These are phyloP conservation scores for Penicillium crystallinum DNA, from an alignment of 495 filamentous ascomycete genomes.

Conservation along the genomic window DNA sequence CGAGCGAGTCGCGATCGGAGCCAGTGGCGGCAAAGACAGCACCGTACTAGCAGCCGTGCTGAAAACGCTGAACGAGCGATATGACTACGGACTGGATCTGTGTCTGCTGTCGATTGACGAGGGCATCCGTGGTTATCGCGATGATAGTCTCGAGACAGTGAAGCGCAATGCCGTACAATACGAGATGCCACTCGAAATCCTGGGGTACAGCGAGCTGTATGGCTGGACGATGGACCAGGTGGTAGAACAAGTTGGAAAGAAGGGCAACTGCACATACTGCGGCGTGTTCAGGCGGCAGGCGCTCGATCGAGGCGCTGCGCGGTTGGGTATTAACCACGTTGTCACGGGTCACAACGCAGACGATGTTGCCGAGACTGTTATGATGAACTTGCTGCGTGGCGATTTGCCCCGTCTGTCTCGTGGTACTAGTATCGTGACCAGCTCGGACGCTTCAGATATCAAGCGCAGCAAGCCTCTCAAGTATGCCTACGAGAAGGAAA, in stretches of 20 bases:
- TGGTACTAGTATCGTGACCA: constrained; percentile 90
- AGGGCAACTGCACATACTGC: constrained; percentile 98
- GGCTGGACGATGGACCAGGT: constrained; percentile 99
- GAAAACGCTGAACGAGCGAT: constrained; percentile 87
- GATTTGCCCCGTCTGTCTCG: constrained; percentile 83
- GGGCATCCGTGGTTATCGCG: constrained; percentile 92
- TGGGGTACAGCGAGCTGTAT: constrained; percentile 91
- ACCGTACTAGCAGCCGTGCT: constrained; percentile 92
- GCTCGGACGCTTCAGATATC: constrained; percentile 65
- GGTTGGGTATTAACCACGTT: constrained; percentile 84
- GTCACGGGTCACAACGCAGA: constrained; percentile 98
- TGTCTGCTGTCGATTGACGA: constrained; percentile 91
- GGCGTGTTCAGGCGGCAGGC: constrained; percentile 95
- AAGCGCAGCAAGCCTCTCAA: constrained; percentile 94
- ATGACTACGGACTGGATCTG: constrained; percentile 81
- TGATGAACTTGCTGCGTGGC: constrained; percentile 94
- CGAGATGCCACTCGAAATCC: constrained; percentile 80
- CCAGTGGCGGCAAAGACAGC: constrained; percentile 95
- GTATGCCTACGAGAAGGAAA: constrained; percentile 98
- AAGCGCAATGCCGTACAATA: constrained; percentile 90
- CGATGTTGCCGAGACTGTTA: constrained; percentile 94
- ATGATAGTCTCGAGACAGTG: constrained; percentile 92
- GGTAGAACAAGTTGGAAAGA: constrained; percentile 90
- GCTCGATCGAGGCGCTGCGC: constrained; percentile 84
- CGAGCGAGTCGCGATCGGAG: constrained; percentile 88